A percentile compares a stretch with the other conserved stretches of the same genome.
These are phyloP conservation scores for Suhomyces pyralidae DNA, from an alignment of 805 yeast species.

Conservation along the genomic window DNA sequence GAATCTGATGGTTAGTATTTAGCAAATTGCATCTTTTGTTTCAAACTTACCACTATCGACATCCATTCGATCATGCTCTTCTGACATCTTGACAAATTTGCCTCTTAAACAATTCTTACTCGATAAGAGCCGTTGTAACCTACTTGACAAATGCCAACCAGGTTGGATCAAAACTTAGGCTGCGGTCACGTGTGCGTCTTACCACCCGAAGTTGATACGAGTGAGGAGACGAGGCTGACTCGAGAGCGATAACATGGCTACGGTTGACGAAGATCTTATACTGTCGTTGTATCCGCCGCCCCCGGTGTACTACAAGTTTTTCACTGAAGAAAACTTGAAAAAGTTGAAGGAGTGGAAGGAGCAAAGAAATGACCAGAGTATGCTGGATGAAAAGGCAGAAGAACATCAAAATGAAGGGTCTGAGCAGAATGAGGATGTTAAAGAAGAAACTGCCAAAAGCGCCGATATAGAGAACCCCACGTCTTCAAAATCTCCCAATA, in stretches of 20 bases:
- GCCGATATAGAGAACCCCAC: slow-evolving; percentile 18
- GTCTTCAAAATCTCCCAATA: not conserved
- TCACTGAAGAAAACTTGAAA: slow-evolving; percentile 64
- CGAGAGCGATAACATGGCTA: not conserved
- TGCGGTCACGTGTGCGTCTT: not conserved
- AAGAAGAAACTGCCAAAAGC: not conserved
- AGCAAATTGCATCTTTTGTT: not conserved
- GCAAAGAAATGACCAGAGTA: not conserved
- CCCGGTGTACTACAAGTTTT: slow-evolving; percentile 74
- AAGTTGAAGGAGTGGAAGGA: slow-evolving; percentile 33
- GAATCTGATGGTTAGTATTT: slow-evolving; percentile 18
- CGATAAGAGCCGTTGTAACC: not conserved
- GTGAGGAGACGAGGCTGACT: not conserved
- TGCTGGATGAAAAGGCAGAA: slow-evolving; percentile 8
- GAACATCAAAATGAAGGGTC: slow-evolving; percentile 14
- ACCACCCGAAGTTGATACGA: not conserved
- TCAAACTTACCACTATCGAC: slow-evolving; percentile 25
- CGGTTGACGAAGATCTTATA: slow-evolving; percentile 30
- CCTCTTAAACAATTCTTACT: not conserved
- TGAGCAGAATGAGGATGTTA: slow-evolving; percentile 7
- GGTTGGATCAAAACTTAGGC: not conserved
- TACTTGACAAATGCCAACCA: not conserved
- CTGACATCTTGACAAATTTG: slow-evolving; percentile 6
- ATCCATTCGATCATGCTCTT: slow-evolving; percentile 28
- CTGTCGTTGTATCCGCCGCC: slow-evolving; percentile 92